phyloP scores from a whole-genome alignment of 2,329 filamentous ascomycete species.

The Exophiala calicioides region DNA sequence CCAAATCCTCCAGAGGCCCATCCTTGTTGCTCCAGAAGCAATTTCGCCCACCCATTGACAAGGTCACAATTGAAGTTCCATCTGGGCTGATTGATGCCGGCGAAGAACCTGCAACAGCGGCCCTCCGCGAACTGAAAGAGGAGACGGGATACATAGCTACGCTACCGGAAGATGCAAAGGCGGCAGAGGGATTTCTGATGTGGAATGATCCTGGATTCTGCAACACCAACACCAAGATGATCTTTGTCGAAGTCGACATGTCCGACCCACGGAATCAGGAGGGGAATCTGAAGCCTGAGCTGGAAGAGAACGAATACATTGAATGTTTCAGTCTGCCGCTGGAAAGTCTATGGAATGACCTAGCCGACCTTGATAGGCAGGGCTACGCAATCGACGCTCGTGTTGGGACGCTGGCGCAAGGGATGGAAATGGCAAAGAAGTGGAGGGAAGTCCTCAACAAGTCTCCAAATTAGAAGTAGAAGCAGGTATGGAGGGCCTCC shows the following conservation, averaged over 20 bases:
- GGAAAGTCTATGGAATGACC: slow-evolving; percentile 64
- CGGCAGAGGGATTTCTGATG: slow-evolving; percentile 31
- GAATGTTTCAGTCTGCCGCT: slow-evolving; percentile 73
- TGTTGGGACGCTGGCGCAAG: slow-evolving; percentile 75
- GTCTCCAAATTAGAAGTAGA: not conserved
- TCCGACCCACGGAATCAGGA: slow-evolving; percentile 64
- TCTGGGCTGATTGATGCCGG: slow-evolving; percentile 61
- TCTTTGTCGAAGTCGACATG: slow-evolving; percentile 74
- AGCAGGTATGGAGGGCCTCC: too few species aligned
- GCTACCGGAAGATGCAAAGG: slow-evolving; percentile 25
- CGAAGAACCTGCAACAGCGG: slow-evolving; percentile 58
- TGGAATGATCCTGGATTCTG: slow-evolving; percentile 49
- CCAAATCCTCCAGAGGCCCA: slow-evolving; percentile 38
- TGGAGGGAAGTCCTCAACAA: slow-evolving; percentile 27
- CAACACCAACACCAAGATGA: slow-evolving; percentile 55
- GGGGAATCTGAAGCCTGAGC: slow-evolving; percentile 61
- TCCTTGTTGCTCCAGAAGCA: slow-evolving; percentile 51
- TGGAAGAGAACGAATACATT: slow-evolving; percentile 82
- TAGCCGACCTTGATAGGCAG: slow-evolving; percentile 64
- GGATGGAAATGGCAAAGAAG: slow-evolving; percentile 69
- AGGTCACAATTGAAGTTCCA: slow-evolving; percentile 61
- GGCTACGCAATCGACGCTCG: slow-evolving; percentile 79
- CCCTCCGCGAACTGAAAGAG: slow-evolving; percentile 61
- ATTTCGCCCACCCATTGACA: slow-evolving; percentile 61
- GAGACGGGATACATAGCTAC: slow-evolving; percentile 63